Percentiles rank a stretch among this genome's conserved stretches.
These are phyloP conservation scores for Phytophthora pluvialis DNA, from an alignment of 352 stramenopile species.

Conservation along the genomic window DNA sequence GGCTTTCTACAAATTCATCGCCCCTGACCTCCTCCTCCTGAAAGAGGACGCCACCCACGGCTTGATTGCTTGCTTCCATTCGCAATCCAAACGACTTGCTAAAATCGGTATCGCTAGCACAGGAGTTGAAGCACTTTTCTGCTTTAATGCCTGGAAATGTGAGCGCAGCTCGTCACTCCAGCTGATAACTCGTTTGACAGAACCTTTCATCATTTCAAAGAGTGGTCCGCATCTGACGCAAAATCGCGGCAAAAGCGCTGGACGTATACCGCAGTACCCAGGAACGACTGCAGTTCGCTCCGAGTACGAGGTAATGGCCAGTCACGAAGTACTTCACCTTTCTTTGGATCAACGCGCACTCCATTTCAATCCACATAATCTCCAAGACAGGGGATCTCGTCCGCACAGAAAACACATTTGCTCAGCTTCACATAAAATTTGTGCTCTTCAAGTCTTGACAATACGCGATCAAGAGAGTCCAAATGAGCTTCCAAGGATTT, in stretches of 20 bases:
- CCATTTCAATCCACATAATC: constrained; percentile 27
- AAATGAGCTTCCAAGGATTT: constrained; percentile 14
- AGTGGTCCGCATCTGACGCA: constrained; percentile 12
- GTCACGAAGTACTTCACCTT: constrained; percentile 13
- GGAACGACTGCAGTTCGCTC: constrained; percentile 19
- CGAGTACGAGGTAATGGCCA: constrained; percentile 25
- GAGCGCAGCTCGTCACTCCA: background rate
- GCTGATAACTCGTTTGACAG: background rate
- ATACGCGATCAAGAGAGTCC: constrained; percentile 10
- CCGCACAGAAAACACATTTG: constrained; percentile 31
- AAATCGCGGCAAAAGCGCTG: constrained; percentile 21
- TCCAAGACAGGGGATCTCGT: constrained; percentile 33
- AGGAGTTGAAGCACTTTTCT: background rate
- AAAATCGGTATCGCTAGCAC: constrained; percentile 15
- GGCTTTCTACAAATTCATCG: background rate
- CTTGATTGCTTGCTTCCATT: constrained; percentile 17
- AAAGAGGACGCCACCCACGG: constrained; percentile 13
- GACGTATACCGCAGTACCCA: too few species aligned
- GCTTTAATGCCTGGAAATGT: constrained; percentile 10
- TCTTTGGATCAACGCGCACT: constrained; percentile 21
- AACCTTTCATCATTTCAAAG: constrained; percentile 20
- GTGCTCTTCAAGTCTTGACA: constrained; percentile 9
- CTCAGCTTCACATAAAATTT: constrained; percentile 32
- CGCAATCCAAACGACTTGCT: constrained; percentile 1
- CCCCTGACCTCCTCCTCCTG: constrained; percentile 11